phyloP scores from a whole-genome alignment of 2,329 filamentous ascomycete genomes.

The Claviceps arundinis region DNA sequence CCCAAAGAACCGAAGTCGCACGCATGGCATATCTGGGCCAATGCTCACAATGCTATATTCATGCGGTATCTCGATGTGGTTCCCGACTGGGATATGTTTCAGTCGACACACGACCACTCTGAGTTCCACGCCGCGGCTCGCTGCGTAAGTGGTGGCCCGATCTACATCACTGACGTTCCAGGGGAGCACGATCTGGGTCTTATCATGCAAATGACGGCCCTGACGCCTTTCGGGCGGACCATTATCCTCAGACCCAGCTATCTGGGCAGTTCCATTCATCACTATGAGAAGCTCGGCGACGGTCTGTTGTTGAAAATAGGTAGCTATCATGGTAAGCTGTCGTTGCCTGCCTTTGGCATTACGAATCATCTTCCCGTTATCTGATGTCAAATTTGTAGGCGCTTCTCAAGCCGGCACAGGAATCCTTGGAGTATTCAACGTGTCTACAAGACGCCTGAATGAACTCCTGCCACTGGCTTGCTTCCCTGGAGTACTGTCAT shows the following conservation, averaged over 20 bases:
- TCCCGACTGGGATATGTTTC: conserved; percentile 70
- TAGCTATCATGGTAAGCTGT: conserved; percentile 53
- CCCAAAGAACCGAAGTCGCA: conserved; percentile 70
- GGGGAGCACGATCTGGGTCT: conserved; percentile 65
- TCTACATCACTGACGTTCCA: conserved; percentile 87
- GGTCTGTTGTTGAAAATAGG: conserved; percentile 61
- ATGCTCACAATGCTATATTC: conserved; percentile 77
- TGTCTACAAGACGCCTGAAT: conserved; percentile 45
- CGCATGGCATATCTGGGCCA: conserved; percentile 90
- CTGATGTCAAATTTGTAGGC: conserved; percentile 18
- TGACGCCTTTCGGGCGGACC: conserved; percentile 57
- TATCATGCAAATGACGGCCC: conserved; percentile 69
- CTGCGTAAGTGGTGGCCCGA: conserved; percentile 79
- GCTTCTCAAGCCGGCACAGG: conserved; percentile 52
- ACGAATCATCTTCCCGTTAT: background rate
- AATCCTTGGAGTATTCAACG: conserved; percentile 77
- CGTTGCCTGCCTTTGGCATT: background rate
- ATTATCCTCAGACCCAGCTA: conserved; percentile 70
- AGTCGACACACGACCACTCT: conserved; percentile 53
- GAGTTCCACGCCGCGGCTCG: conserved; percentile 81
- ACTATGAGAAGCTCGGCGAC: conserved; percentile 67
- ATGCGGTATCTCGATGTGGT: conserved; percentile 76
- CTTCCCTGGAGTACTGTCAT: conserved; percentile 56
- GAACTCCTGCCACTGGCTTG: conserved; percentile 57
- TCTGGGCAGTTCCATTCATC: conserved; percentile 56